phyloP scores from a whole-genome alignment of 306 rosid species.

The Lagenaria siceraria region DNA sequence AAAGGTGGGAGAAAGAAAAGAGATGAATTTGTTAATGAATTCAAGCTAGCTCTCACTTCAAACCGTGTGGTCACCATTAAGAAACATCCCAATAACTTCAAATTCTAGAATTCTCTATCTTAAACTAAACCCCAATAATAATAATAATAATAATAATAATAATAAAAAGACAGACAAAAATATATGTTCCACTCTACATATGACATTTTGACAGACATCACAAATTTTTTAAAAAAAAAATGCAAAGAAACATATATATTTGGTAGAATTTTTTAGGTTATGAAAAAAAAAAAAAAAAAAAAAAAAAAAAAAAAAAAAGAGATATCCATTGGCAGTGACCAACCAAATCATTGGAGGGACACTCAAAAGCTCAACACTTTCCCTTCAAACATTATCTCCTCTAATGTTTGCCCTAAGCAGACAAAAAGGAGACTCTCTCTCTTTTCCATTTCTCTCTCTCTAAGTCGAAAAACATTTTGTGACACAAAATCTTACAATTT shows the following conservation, averaged over 20 bases:
- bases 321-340: not conserved
- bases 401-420: constrained; percentile 1
- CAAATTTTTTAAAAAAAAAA: not conserved
- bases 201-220: not conserved
- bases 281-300: not conserved
- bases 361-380: not conserved
- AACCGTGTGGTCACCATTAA: constrained; percentile 4
- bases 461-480: not conserved
- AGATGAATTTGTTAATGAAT: not conserved
- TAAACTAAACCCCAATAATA: not conserved
- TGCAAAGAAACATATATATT: not conserved
- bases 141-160: not conserved
- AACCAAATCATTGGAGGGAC: constrained; percentile 12
- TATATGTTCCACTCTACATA: not conserved
- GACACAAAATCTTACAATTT: constrained; percentile 1
- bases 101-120: not conserved
- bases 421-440: not conserved
- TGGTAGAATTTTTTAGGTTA: not conserved
- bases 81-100: not conserved
- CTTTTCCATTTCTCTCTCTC: not conserved
- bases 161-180: not conserved
- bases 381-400: constrained; percentile 7
- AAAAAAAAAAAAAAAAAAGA: too few relatives aligned
- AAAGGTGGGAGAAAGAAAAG: not conserved
- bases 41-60: not conserved